phyloP scores from a whole-genome alignment of 495 filamentous ascomycete genomes.

The Aspergillus kassunensis region DNA sequence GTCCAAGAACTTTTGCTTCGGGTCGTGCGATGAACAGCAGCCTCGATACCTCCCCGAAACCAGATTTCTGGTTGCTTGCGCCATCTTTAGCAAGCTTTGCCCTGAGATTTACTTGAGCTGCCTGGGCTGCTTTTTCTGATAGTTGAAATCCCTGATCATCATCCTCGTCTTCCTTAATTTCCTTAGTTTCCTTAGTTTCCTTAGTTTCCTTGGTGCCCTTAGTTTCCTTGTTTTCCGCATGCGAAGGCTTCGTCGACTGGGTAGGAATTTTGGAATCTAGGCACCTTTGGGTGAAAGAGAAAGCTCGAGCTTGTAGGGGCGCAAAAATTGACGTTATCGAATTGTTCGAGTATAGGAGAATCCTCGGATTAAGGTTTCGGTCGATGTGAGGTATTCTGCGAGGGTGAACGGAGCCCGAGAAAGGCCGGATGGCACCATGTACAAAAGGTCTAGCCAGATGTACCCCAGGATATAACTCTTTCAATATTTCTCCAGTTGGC shows the following conservation, averaged over 20 bases:
- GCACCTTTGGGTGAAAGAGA: constrained; percentile 28
- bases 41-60: constrained; percentile 75
- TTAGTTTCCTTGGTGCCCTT: no score
- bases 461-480: constrained; percentile 16
- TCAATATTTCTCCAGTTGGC: constrained; percentile 18
- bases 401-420: constrained; percentile 24
- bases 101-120: constrained; percentile 84
- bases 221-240: constrained; percentile 20
- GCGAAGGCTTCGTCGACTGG: constrained; percentile 15
- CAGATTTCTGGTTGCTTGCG: constrained; percentile 55
- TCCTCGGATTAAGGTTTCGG: constrained; percentile 13
- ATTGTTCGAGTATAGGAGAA: constrained; percentile 15
- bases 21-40: constrained; percentile 84
- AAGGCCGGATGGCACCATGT: constrained; percentile 18
- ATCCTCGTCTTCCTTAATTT: constrained; percentile 43
- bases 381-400: constrained; percentile 6
- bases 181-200: constrained; percentile 42
- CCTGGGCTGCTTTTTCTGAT: constrained; percentile 77
- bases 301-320: constrained; percentile 24
- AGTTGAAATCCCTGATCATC: constrained; percentile 57
- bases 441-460: constrained; percentile 4
- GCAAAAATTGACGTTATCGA: constrained; percentile 8
- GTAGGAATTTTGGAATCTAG: constrained; percentile 26
- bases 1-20: constrained; percentile 70
- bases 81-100: constrained; percentile 83